Percentiles rank a stretch among this genome's conserved stretches.
phyloP scores from a whole-genome alignment of 768 basidiomycete species.

The Tulasnella calospora region DNA sequence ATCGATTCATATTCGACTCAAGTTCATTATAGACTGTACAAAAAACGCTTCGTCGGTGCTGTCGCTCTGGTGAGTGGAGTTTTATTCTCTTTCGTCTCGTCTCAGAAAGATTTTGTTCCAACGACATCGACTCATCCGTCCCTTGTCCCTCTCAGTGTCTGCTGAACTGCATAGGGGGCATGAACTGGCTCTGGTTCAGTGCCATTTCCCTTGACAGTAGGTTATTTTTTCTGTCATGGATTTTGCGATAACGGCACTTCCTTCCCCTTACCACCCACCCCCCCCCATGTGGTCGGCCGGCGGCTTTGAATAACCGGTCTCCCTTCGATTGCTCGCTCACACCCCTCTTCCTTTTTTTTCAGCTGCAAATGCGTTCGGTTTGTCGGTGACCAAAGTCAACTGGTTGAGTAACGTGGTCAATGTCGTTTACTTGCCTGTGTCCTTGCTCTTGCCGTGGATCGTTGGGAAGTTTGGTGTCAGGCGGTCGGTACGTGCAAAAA shows the following conservation, averaged over 20 bases:
- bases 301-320: background rate
- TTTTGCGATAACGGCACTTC: background rate
- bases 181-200: slow-evolving; percentile 80
- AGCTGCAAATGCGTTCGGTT: slow-evolving; percentile 43
- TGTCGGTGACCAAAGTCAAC: slow-evolving; percentile 65
- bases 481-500: slow-evolving; percentile 49
- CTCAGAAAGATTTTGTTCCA: background rate
- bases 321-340: slow-evolving; percentile 1
- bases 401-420: slow-evolving; percentile 73
- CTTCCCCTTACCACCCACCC: background rate
- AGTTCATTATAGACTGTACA: slow-evolving; percentile 58
- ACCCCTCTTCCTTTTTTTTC: background rate
- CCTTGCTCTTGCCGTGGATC: slow-evolving; percentile 55
- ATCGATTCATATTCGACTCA: background rate
- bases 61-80: slow-evolving; percentile 50
- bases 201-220: slow-evolving; percentile 68
- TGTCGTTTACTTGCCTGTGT: slow-evolving; percentile 57
- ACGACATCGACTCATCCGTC: background rate
- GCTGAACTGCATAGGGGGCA: slow-evolving; percentile 57
- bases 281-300: background rate
- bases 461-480: slow-evolving; percentile 57
- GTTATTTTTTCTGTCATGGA: slow-evolving; percentile 24
- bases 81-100: background rate
- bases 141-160: slow-evolving; percentile 36
- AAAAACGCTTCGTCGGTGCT: slow-evolving; percentile 60